phyloP scores from a whole-genome alignment of 495 filamentous ascomycete genomes.

The Penicillium paxilli region DNA sequence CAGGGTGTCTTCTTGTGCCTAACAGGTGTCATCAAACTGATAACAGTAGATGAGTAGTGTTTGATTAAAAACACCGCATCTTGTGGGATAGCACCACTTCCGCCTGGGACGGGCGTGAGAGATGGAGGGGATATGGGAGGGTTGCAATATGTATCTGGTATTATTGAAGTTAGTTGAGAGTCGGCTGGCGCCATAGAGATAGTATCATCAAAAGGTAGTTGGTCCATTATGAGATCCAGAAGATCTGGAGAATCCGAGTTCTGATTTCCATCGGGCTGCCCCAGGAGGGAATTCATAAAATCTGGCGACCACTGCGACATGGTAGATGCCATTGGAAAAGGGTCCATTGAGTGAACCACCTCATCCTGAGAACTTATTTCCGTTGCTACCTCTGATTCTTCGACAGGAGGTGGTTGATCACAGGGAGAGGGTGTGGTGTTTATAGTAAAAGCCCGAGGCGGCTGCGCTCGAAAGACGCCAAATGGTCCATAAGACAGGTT shows the following conservation, averaged over 20 bases:
- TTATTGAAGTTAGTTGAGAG: conserved; percentile 1
- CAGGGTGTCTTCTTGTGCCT: conserved; percentile 25
- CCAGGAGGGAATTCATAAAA: conserved; percentile 16
- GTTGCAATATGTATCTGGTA: conserved; percentile 5
- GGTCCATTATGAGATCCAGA: conserved; percentile 7
- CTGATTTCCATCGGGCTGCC: background rate
- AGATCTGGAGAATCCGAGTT: conserved; percentile 7
- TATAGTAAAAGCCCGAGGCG: no score
- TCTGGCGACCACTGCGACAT: conserved; percentile 10
- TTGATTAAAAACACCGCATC: conserved; percentile 25
- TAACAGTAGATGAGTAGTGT: conserved; percentile 19
- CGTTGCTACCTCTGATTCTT: conserved; percentile 1
- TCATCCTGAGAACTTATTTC: conserved; percentile 6
- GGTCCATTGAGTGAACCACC: background rate
- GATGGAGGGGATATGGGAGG: background rate
- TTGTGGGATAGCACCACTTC: conserved; percentile 10
- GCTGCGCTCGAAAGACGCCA: conserved; percentile 15
- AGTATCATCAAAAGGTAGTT: background rate
- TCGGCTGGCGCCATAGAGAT: background rate
- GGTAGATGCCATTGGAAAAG: background rate
- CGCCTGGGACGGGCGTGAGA: background rate
- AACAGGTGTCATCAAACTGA: conserved; percentile 22
- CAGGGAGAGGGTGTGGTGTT: background rate
- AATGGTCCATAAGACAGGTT: conserved; percentile 15
- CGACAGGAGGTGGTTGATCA: background rate